Base-by-base conservation (phyloP, 495 filamentous ascomycete species). In the Podospora didyma region DNA sequence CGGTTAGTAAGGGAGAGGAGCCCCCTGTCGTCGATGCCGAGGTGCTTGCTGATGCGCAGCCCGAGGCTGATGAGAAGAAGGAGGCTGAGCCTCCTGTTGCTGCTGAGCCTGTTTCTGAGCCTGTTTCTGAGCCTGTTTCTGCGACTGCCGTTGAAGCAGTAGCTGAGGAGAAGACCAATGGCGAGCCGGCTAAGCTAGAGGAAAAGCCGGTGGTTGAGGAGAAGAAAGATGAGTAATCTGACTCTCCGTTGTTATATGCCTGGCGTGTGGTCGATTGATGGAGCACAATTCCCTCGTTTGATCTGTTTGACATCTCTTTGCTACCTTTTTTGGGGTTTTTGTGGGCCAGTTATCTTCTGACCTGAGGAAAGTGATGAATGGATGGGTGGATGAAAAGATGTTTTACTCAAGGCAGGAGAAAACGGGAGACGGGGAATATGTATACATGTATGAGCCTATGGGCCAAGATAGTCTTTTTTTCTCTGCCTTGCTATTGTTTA, bases 1-100 rank as follows among this genome's bases (percentile, higher is more conserved):
- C 44, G 12, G 59, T 52, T 28, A 67, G 58, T 16, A 46, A 51
- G 51, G 55, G n/a, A 6, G 52, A 51, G 44, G 49, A 58, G 35
- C 48, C 28, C 4, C 6, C 39, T 17, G 39, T 42, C n/a, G 39
- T 42, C 5, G 39, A 42, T 42, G 39, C 39, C 39, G 14, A 2
- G 12, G 39, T 17, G 14, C 39, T 42, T 3, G 68, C 48, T 24
- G 39, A 17, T 42, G 39, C 39, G 12, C 12, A 7, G 14, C 14
- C n/a, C n/a, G 46, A 54, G 52, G 14, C 21, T 17, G 12, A 42
- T 22, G 39, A 54, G 3, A 42, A 31, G 48, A 22, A 56, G 46
- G 46, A 44, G 3, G 20, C 42, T 31, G 26, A 20, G 47, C 39
- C 37, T 46, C 37, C 21, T 14, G 46, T 11, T 3, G 6, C 22